Conservation (phyloP, 106 monocot genomes). For the Acorus calamus region DNA sequence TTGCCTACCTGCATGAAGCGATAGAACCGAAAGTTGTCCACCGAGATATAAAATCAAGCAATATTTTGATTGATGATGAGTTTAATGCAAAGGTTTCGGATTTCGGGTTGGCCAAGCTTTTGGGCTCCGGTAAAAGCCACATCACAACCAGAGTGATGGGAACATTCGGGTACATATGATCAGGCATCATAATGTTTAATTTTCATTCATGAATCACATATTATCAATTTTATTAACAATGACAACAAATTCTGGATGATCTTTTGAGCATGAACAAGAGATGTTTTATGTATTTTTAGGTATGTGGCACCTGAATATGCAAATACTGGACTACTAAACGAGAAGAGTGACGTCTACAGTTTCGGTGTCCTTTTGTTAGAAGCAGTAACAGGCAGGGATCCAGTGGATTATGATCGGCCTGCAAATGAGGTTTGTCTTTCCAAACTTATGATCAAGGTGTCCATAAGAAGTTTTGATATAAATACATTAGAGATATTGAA, state of each 20-base stretch:
- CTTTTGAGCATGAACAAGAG: too few species aligned
- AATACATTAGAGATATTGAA: background rate
- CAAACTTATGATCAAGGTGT: background rate
- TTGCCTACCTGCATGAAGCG: constrained; percentile 93
- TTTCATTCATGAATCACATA: too few species aligned
- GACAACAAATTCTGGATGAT: too few species aligned
- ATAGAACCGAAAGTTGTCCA: constrained; percentile 98
- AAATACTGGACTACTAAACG: constrained; percentile 21
- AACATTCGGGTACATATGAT: constrained; percentile 74
- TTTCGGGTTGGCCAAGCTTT: constrained; percentile 92
- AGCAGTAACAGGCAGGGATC: constrained; percentile 27
- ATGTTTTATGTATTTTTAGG: background rate
- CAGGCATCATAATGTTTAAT: background rate
- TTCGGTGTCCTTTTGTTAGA: constrained; percentile 25
- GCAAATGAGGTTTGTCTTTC: constrained; percentile 14
- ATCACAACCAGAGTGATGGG: constrained; percentile 91
- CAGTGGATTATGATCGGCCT: constrained; percentile 26
- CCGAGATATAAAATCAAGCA: constrained; percentile 94
- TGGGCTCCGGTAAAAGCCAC: constrained; percentile 84
- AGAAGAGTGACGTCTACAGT: constrained; percentile 26
- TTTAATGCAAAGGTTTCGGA: constrained; percentile 91
- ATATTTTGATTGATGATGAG: constrained; percentile 84
- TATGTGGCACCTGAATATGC: constrained; percentile 30
- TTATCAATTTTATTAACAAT: too few species aligned
- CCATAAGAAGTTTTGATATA: background rate